Evolutionary conservation across 108 stramenopile species (phyloP).

Genomic region (Schizochytrium sp.): DNA sequence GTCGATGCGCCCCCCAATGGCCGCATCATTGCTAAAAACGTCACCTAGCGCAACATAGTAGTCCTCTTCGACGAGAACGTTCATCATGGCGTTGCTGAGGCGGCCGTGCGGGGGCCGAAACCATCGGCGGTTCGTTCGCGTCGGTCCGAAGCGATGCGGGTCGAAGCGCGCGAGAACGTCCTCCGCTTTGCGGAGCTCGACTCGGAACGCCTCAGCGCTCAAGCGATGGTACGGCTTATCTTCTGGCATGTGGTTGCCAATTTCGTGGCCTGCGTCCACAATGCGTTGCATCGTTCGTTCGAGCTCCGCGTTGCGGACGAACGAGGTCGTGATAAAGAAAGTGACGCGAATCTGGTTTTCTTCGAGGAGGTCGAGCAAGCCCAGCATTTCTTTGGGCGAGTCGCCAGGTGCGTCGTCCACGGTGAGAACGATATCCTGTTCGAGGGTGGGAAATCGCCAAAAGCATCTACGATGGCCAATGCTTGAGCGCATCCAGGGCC

Average conservation of each 20-base stretch:
- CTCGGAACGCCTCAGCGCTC: neutral
- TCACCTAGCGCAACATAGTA: neutral
- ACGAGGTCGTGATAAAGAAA: neutral
- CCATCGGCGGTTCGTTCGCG: neutral
- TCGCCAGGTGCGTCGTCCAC: neutral
- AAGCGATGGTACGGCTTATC: neutral
- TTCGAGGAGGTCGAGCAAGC: neutral
- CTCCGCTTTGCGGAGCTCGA: neutral
- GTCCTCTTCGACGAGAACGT: neutral
- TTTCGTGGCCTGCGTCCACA: neutral
- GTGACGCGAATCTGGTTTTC: neutral
- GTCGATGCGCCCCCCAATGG: neutral
- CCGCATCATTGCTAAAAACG: neutral
- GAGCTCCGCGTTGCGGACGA: neutral
- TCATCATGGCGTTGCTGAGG: neutral
- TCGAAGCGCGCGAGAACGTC: neutral
- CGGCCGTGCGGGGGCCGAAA: neutral
- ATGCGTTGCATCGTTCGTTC: neutral
- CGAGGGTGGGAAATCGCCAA: neutral
- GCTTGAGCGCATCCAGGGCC: neutral
- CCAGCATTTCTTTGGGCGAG: neutral
- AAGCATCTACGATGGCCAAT: neutral
- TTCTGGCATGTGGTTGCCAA: conserved; percentile 12
- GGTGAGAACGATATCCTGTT: neutral
- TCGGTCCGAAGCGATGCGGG: neutral